phyloP scores from a whole-genome alignment of 176 grass and related monocot genomes.

The Aegilops speltoides region DNA sequence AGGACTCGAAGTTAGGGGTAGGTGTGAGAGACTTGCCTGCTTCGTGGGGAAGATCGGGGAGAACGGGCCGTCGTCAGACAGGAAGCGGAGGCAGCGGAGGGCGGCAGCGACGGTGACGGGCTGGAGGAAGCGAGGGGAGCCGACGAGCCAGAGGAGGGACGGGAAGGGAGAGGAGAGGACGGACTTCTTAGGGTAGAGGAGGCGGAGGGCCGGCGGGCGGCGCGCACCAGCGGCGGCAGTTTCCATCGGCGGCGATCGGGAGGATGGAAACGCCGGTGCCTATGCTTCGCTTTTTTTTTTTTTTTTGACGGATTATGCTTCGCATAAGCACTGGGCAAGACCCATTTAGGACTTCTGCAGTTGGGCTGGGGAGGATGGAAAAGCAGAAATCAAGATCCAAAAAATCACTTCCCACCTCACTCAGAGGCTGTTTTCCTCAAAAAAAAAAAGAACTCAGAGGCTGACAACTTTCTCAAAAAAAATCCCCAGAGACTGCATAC shows the following conservation, averaged over 20 bases:
- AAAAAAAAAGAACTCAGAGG: no score
- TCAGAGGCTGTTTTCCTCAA: no score
- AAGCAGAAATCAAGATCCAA: no score
- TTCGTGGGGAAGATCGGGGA: slow-evolving; percentile 31
- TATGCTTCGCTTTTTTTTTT: no score
- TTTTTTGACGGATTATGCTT: not conserved
- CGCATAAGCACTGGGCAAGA: not conserved
- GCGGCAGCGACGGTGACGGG: slow-evolving; percentile 38
- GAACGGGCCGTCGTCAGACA: slow-evolving; percentile 1
- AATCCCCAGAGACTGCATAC: no score
- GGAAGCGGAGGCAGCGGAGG: slow-evolving; percentile 18
- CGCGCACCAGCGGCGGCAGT: not conserved
- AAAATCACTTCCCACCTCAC: no score
- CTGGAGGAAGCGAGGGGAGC: slow-evolving; percentile 46
- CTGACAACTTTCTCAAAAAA: no score
- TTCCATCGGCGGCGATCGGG: slow-evolving; percentile 29
- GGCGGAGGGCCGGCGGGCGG: slow-evolving; percentile 16
- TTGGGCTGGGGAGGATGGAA: not conserved
- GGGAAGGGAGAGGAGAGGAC: not conserved
- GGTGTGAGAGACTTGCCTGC: slow-evolving; percentile 29
- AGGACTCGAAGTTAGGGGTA: not conserved
- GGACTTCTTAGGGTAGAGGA: slow-evolving; percentile 36
- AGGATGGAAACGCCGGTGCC: not conserved
- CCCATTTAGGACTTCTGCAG: not conserved
- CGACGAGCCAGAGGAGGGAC: slow-evolving; percentile 45